phyloP scores from a whole-genome alignment of 2,329 filamentous ascomycete species.

The Fusarium oxysporum region DNA sequence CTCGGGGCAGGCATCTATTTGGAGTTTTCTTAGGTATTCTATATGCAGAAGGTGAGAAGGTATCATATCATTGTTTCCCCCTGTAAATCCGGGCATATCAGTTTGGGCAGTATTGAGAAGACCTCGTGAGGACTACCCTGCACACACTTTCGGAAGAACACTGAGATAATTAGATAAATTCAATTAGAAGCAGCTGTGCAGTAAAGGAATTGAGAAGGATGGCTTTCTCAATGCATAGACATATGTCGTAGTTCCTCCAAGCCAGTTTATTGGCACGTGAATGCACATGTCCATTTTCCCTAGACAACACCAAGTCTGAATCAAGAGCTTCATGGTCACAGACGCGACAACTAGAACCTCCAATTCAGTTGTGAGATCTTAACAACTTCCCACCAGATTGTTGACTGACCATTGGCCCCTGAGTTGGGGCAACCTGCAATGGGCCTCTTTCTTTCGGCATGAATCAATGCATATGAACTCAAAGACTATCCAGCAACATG shows the following conservation, averaged over 20 bases:
- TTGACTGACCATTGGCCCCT: fast-evolving
- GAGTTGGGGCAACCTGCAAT: not conserved
- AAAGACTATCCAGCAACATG: too few relatives aligned
- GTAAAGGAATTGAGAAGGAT: fast-evolving
- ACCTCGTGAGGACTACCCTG: not conserved
- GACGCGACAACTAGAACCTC: not conserved
- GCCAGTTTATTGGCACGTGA: not conserved
- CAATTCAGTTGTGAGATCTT: fast-evolving
- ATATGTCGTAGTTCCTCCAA: too few relatives aligned
- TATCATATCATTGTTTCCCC: not conserved
- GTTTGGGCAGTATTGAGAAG: fast-evolving
- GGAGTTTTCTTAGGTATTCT: not conserved
- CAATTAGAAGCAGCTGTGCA: fast-evolving
- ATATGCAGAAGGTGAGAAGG: not conserved
- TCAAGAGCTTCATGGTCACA: not conserved
- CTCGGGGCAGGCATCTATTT: not conserved
- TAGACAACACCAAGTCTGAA: not conserved
- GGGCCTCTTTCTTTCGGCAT: fast-evolving
- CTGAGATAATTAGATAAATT: too few relatives aligned
- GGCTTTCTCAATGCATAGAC: fast-evolving
- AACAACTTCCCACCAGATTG: fast-evolving
- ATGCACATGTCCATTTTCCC: fast-evolving
- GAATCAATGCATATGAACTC: not conserved
- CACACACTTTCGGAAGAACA: not conserved
- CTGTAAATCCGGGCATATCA: not conserved